phyloP scores from a whole-genome alignment of 2,329 filamentous ascomycete genomes.

The Trichoderma oligosporum region DNA sequence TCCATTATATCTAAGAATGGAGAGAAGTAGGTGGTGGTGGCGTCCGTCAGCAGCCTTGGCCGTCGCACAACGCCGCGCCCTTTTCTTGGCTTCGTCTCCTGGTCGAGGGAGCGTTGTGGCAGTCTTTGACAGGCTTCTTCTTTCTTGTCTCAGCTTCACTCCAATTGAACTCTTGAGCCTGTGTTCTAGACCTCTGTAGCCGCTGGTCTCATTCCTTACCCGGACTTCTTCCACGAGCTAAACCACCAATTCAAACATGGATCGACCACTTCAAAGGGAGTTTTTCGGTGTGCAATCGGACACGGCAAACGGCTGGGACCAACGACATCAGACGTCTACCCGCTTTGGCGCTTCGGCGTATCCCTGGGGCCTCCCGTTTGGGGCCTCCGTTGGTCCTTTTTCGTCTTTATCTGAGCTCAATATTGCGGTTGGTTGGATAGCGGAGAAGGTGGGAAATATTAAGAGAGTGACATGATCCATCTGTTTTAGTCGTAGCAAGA shows the following conservation, averaged over 20 bases:
- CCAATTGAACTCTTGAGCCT: too few relatives aligned
- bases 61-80: too few relatives aligned
- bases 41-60: too few relatives aligned
- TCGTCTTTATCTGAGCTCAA: slow-evolving; percentile 6
- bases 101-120: too few relatives aligned
- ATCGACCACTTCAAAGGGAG: slow-evolving; percentile 4
- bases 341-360: slow-evolving; percentile 4
- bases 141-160: neutral
- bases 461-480: slow-evolving; percentile 2
- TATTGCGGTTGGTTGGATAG: slow-evolving; percentile 9
- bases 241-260: too few relatives aligned
- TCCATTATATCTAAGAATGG: neutral
- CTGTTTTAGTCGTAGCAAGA: slow-evolving; percentile 6
- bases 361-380: slow-evolving; percentile 1
- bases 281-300: neutral
- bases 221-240: neutral
- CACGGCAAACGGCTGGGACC: neutral
- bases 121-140: too few relatives aligned
- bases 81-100: too few relatives aligned
- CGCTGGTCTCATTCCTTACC: too few relatives aligned
- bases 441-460: slow-evolving; percentile 14
- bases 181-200: too few relatives aligned
- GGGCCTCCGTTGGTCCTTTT: neutral
- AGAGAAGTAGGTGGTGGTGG: too few relatives aligned
- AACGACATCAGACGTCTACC: neutral